Evolutionary conservation across 108 stramenopile species (phyloP).

Genomic region (Schizochytrium sp.): DNA sequence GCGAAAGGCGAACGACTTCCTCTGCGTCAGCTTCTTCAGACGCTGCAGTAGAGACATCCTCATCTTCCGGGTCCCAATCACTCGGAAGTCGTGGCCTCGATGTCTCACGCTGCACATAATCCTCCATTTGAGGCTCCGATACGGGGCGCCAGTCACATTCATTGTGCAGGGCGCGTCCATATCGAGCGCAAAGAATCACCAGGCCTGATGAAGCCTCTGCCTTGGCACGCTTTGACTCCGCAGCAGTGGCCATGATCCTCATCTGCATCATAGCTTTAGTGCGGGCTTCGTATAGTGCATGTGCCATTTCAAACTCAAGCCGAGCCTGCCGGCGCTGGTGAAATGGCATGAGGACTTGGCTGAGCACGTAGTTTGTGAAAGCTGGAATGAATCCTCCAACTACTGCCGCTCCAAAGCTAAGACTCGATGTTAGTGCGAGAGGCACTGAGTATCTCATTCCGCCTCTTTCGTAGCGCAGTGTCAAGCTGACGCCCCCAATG

Average conservation of each 20-base stretch:
- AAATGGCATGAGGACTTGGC: constrained; percentile 14
- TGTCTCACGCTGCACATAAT: constrained; percentile 9
- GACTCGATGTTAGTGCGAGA: constrained; percentile 27
- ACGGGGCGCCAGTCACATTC: constrained; percentile 47
- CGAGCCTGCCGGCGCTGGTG: constrained; percentile 33
- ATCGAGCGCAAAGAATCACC: constrained; percentile 49
- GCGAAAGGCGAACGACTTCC: constrained; percentile 15
- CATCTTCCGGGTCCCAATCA: constrained; percentile 44
- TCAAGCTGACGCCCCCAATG: constrained; percentile 17
- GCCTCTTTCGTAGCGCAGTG: constrained; percentile 49
- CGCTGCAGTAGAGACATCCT: neutral
- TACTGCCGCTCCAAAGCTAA: constrained; percentile 30
- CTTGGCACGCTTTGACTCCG: neutral
- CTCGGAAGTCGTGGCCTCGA: constrained; percentile 24
- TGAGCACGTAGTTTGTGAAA: neutral
- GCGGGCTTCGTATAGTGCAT: constrained; percentile 10
- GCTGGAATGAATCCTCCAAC: constrained; percentile 37
- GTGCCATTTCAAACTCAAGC: constrained; percentile 1
- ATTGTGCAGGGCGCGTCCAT: constrained; percentile 28
- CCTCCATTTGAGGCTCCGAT: neutral
- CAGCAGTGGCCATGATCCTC: constrained; percentile 27
- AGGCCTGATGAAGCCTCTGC: constrained; percentile 30
- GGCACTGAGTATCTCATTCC: constrained; percentile 46
- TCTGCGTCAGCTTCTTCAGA: neutral
- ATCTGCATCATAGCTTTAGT: neutral